phyloP scores from a whole-genome alignment of 2,329 filamentous ascomycete species.

The Xylariaceae sp. region DNA sequence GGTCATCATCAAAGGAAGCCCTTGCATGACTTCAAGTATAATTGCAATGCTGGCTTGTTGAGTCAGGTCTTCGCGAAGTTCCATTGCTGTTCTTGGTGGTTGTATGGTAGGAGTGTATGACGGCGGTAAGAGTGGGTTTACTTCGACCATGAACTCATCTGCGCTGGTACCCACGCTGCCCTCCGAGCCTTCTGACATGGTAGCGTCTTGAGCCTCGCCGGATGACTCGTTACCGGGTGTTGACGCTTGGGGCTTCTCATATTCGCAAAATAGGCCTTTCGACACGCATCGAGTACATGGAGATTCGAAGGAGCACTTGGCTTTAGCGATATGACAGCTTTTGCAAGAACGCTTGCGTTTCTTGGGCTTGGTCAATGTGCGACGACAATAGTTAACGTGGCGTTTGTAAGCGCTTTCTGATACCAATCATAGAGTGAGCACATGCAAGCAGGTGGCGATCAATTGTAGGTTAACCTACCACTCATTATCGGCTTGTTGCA shows the following conservation, averaged over 20 bases:
- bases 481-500: constrained; percentile 26
- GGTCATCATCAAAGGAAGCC: constrained; percentile 21
- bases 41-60: constrained; percentile 19
- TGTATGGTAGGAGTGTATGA: not conserved
- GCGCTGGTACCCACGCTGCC: constrained; percentile 5
- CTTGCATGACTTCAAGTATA: constrained; percentile 22
- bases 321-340: constrained; percentile 25
- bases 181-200: constrained; percentile 6
- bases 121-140: not conserved
- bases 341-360: constrained; percentile 27
- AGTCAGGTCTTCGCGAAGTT: constrained; percentile 21
- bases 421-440: not conserved
- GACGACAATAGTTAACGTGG: constrained; percentile 26
- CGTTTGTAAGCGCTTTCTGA: constrained; percentile 25
- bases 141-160: not conserved
- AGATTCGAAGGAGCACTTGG: constrained; percentile 26
- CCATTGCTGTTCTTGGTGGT: constrained; percentile 15
- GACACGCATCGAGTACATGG: constrained; percentile 21
- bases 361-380: constrained; percentile 17
- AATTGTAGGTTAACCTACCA: constrained; percentile 13
- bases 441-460: not conserved
- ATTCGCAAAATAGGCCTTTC: constrained; percentile 23
- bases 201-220: constrained; percentile 2
- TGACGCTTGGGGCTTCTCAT: constrained; percentile 15
- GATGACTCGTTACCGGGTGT: not conserved